Evolutionary conservation across 1,284 basidiomycete genomes (phyloP), one percentile per base, ranked within the genome.

Genomic region (Pascua sp.): DNA sequence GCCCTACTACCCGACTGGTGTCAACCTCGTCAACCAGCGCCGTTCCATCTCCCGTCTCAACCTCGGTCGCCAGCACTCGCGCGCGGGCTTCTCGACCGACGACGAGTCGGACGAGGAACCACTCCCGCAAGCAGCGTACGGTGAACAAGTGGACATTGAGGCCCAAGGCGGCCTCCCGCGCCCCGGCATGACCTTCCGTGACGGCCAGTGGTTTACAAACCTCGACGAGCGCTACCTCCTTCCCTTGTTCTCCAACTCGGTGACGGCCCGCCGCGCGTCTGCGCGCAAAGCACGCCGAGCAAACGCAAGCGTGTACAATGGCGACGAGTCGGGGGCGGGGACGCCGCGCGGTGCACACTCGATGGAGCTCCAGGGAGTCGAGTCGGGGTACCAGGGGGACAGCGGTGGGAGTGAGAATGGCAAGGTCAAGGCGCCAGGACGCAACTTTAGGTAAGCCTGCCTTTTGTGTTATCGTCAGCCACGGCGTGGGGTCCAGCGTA

Each of bases 221-320:
- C 80, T 98, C 47, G 95, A 98, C 77, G 92, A 98, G 77, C 84
- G 92, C 59, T 98, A 97, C 74, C 81, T 98, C 15, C 77, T 98
- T 4, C 96, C 95, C 13, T 80, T 97, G 43, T 98, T 98, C 79
- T 92, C 90, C 56, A 98, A 98, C 73, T 89, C 89, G 10, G 93
- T 91, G 0, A 91, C 91, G 12, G 90, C 89, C 59, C 81, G 91
- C 62, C 86, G 88, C 55, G 91, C 91, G 81, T 86, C 92, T 64
- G 89, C 89, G 1, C 84, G 88, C 43, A 83, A 85, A 57, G 86
- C 86, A 3, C 80, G 84, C 38, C 58, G 62, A 41, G 51, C 42
- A 45, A 55, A 56, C 40, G 64, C 67, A 24, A 64, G 68, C 55
- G 57, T 64, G 37, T 61, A 66, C 49, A 62, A 63, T 44, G 71